Evolutionary conservation across 352 stramenopile genomes (phyloP).

Genomic region (Sclerospora graminicola): DNA sequence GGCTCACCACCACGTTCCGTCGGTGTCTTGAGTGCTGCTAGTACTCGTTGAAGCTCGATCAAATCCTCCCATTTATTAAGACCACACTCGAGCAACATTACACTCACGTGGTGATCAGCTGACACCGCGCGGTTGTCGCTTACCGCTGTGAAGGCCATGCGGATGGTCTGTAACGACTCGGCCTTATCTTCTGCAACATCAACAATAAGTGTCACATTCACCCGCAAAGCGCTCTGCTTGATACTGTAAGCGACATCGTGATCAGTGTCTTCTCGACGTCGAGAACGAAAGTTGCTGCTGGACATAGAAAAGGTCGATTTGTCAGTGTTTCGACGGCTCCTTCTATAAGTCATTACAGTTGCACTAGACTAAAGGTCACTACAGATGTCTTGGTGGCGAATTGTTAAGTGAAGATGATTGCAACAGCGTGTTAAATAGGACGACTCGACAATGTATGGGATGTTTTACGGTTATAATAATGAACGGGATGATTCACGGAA

Average conservation of each 20-base stretch:
- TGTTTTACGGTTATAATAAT: too few relatives aligned
- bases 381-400: too few relatives aligned
- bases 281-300: neutral
- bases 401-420: too few relatives aligned
- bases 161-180: neutral
- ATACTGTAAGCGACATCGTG: constrained; percentile 19
- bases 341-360: too few relatives aligned
- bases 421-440: too few relatives aligned
- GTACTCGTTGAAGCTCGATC: constrained; percentile 31
- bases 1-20: neutral
- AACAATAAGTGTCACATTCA: constrained; percentile 20
- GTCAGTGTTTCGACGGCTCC: too few relatives aligned
- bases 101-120: constrained; percentile 1
- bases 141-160: constrained; percentile 3
- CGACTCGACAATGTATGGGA: too few relatives aligned
- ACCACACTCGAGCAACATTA: constrained; percentile 38
- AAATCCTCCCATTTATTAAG: constrained; percentile 38
- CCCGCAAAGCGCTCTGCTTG: constrained; percentile 14
- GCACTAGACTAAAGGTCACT: too few relatives aligned
- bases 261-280: constrained; percentile 12
- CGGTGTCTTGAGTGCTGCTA: constrained; percentile 24
- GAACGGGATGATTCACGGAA: too few relatives aligned
- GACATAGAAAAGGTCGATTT: too few relatives aligned
- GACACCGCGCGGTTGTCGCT: constrained; percentile 1
- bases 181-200: neutral